Evolutionary conservation across 2,329 filamentous ascomycete genomes (phyloP).

Genomic region (Furcasterigmium sp.): DNA sequence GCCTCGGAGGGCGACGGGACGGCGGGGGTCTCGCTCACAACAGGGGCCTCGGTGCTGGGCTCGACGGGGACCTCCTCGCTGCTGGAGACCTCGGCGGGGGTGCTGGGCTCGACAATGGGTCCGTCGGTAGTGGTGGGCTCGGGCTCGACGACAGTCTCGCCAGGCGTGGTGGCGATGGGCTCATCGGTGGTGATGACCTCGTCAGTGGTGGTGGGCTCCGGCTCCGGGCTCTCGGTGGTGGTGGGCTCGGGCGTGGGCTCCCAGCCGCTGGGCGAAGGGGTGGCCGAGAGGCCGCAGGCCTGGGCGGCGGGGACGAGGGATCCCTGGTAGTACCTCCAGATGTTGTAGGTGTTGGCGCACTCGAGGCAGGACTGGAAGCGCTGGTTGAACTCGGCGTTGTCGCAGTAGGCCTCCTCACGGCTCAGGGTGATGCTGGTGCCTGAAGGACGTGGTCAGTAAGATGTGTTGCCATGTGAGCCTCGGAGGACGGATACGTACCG

Average conservation of each 20-base stretch:
- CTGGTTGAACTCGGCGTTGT: constrained; percentile 28
- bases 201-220: neutral
- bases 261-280: constrained; percentile 7
- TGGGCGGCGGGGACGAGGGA: constrained; percentile 24
- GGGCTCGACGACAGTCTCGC: constrained; percentile 1
- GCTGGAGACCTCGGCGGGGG: neutral
- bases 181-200: neutral
- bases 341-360: constrained; percentile 35
- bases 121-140: neutral
- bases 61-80: neutral
- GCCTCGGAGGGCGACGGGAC: neutral
- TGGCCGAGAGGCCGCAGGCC: constrained; percentile 6
- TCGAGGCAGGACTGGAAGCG: constrained; percentile 35
- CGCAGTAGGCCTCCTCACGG: constrained; percentile 26
- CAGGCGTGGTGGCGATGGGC: neutral
- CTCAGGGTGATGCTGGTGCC: constrained; percentile 25
- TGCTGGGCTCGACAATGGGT: neutral
- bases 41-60: neutral
- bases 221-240: neutral
- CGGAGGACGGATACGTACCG: constrained; percentile 22
- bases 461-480: neutral
- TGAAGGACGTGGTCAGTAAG: constrained; percentile 1
- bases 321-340: constrained; percentile 38
- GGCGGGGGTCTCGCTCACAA: neutral
- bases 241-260: neutral